A percentile compares a stretch with the other conserved stretches of the same genome.
phyloP scores from a whole-genome alignment of 306 rosid genomes.

The Dryas drummondii region DNA sequence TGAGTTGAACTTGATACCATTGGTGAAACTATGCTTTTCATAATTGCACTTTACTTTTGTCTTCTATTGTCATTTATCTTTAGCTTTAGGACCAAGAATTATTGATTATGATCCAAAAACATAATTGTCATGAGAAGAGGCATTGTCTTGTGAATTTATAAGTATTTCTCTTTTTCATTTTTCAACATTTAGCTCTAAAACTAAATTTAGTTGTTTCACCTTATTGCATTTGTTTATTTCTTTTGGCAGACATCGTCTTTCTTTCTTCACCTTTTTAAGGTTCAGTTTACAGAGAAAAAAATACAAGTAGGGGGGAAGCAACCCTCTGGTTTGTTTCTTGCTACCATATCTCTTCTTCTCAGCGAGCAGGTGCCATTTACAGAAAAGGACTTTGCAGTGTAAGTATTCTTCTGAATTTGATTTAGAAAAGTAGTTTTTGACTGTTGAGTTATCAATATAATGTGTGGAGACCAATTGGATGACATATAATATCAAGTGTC shows the following conservation, averaged over 20 bases:
- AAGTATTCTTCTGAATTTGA: conserved; percentile 43
- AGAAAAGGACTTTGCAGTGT: conserved; percentile 63
- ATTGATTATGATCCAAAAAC: background rate
- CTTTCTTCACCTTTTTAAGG: conserved; percentile 88
- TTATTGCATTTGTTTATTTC: conserved; percentile 27
- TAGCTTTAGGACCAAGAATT: background rate
- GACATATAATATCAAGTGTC: background rate
- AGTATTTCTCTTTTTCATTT: background rate
- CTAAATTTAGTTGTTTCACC: conserved; percentile 11
- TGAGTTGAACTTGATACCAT: background rate
- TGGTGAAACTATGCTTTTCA: background rate
- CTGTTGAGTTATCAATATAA: conserved; percentile 18
- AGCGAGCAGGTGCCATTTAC: conserved; percentile 84
- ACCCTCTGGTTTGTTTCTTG: conserved; percentile 77
- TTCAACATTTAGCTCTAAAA: conserved; percentile 15
- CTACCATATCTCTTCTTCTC: conserved; percentile 69
- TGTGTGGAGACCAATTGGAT: background rate
- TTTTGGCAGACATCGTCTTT: conserved; percentile 81
- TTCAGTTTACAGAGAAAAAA: conserved; percentile 71
- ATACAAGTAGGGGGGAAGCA: conserved; percentile 86
- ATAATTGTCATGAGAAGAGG: background rate
- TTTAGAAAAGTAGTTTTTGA: conserved; percentile 1
- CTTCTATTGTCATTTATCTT: background rate
- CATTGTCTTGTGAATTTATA: background rate
- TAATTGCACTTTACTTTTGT: background rate